Percentiles rank a stretch among this genome's conserved stretches.
Conservation (phyloP, 345 rosid genomes). For the Brassica rapa region DNA sequence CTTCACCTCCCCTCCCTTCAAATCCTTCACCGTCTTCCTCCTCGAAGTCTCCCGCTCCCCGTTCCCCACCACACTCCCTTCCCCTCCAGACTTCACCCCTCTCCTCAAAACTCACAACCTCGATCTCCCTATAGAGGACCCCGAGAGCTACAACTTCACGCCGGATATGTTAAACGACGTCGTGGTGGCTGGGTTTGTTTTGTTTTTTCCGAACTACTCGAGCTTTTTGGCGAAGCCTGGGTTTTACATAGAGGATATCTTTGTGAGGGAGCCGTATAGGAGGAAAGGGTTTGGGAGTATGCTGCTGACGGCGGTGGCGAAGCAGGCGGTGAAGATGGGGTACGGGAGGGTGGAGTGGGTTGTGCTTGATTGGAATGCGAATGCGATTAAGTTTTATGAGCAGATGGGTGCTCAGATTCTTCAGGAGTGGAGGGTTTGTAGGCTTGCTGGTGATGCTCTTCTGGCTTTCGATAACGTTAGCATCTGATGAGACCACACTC, state of each 20-base stretch:
- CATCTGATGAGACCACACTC: not conserved
- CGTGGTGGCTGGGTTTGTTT: conserved; percentile 73
- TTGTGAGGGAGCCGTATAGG: conserved; percentile 78
- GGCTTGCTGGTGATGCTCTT: conserved; percentile 85
- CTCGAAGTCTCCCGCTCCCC: conserved; percentile 70
- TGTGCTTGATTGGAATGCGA: conserved; percentile 89
- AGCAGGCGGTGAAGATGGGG: conserved; percentile 83
- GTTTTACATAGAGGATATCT: conserved; percentile 77
- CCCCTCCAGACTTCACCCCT: conserved; percentile 46
- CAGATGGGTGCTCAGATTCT: conserved; percentile 82
- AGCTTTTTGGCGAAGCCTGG: conserved; percentile 74
- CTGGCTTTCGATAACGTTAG: conserved; percentile 53
- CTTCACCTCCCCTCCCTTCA: conserved; percentile 73
- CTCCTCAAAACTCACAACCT: conserved; percentile 43
- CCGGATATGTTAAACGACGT: conserved; percentile 42
- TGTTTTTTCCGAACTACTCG: conserved; percentile 83
- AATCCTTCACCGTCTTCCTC: conserved; percentile 78
- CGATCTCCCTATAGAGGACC: conserved; percentile 58
- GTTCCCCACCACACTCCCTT: conserved; percentile 11
- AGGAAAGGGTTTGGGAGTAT: conserved; percentile 78
- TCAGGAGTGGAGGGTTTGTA: conserved; percentile 80
- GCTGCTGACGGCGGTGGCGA: conserved; percentile 78
- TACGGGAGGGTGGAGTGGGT: conserved; percentile 91
- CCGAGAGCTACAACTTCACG: conserved; percentile 52
- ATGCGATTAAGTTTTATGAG: conserved; percentile 80